Conservation (phyloP, 1,139 yeast genomes). For the Zygoascus sp. region DNA sequence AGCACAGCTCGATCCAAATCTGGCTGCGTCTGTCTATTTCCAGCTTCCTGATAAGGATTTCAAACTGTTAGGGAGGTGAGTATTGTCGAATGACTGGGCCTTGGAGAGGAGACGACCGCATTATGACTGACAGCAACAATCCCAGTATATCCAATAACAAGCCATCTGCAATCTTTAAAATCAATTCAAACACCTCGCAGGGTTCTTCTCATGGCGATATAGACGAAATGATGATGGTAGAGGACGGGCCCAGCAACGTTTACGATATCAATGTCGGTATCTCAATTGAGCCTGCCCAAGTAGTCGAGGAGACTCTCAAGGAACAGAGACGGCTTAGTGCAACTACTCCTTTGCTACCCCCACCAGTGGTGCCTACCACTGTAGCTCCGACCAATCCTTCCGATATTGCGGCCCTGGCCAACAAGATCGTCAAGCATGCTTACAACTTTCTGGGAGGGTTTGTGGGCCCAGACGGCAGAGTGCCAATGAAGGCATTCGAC, state of each 20-base stretch:
- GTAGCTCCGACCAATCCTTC: constrained; percentile 24
- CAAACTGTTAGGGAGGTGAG: constrained; percentile 60
- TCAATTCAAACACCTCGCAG: constrained; percentile 43
- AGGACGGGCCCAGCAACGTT: constrained; percentile 24
- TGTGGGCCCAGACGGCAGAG: constrained; percentile 70
- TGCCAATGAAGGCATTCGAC: constrained; percentile 83
- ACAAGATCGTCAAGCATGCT: constrained; percentile 85
- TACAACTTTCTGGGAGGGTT: constrained; percentile 86
- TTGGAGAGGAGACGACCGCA: not conserved
- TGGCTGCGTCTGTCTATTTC: constrained; percentile 81
- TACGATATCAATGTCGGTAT: constrained; percentile 67
- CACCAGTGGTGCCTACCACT: constrained; percentile 22
- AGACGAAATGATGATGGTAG: constrained; percentile 37
- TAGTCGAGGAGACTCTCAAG: constrained; percentile 51
- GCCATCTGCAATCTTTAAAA: constrained; percentile 87
- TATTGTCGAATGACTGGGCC: not conserved
- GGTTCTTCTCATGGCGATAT: constrained; percentile 30
- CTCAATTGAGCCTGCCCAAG: constrained; percentile 70
- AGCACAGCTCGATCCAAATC: constrained; percentile 57
- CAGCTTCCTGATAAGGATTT: constrained; percentile 78
- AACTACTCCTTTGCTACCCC: constrained; percentile 18
- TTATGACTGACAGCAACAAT: not conserved
- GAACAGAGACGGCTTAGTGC: constrained; percentile 28
- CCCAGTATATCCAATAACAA: constrained; percentile 61
- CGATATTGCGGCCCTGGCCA: constrained; percentile 56